Evolutionary conservation across 306 rosid genomes (phyloP).

Genomic region (Inga leiocalycina): DNA sequence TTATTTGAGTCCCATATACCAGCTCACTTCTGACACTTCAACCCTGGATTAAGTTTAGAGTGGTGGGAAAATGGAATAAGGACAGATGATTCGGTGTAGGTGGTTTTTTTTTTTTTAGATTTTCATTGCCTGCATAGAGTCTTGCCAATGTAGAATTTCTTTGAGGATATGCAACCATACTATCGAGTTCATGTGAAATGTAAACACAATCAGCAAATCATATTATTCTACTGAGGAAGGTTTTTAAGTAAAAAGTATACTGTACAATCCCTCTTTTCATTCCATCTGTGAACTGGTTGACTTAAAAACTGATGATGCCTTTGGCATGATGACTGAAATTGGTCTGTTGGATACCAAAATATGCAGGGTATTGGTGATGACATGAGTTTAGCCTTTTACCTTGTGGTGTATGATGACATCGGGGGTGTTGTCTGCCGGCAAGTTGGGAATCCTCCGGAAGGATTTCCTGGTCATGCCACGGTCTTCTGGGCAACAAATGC

Average conservation of each 20-base stretch:
- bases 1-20: constrained; percentile 7
- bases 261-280: constrained; percentile 25
- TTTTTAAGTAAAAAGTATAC: constrained; percentile 12
- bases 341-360: constrained; percentile 22
- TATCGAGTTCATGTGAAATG: neutral
- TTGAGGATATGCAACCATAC: constrained; percentile 12
- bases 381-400: constrained; percentile 75
- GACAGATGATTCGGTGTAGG: neutral
- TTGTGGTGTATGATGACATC: constrained; percentile 80
- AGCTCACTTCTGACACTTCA: neutral
- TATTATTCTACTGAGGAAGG: constrained; percentile 8
- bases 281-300: constrained; percentile 18
- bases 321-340: constrained; percentile 34
- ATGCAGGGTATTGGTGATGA: constrained; percentile 90
- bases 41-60: neutral
- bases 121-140: neutral
- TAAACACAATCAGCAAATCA: neutral
- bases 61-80: neutral
- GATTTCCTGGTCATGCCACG: constrained; percentile 41
- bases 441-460: constrained; percentile 64
- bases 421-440: constrained; percentile 87
- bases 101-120: neutral
- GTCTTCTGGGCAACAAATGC: constrained; percentile 77
- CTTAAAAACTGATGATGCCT: constrained; percentile 30
- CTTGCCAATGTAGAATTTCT: constrained; percentile 2